Base-by-base conservation (phyloP, 305 asterid species). In the Solanum hybrid region DNA sequence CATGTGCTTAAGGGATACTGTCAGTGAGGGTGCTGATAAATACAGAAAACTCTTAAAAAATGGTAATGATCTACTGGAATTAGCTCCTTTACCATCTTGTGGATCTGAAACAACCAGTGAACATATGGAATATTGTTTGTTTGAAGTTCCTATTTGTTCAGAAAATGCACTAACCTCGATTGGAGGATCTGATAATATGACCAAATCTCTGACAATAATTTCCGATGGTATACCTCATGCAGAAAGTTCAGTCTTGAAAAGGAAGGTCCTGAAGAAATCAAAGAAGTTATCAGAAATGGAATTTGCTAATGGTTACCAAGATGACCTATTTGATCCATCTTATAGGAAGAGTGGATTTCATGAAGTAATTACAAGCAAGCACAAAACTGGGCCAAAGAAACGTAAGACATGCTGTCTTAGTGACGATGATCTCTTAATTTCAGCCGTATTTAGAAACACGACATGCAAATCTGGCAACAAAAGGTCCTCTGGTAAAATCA, bases 351-450 rank as follows among this genome's bases (percentile, higher is more conserved):
- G 42, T 87, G 89, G 89, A 24, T 35, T 27, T 37, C 87, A 88
- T 35, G 89, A 88, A 72, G 31, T 37, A 51, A 56, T 32, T 56
- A 32, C 88, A 32, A 85, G n/a, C 16, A 85, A 56, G 46, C 88
- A 5, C 29, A 88, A 88, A 69, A 13, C 40, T 77, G 81, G 90
- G 89, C 90, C 95, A 87, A 94, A 92, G 91, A 94, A 92, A 91
- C 90, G 91, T 51, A 94, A 93, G 92, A 84, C 89, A 36, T 92
- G 94, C 77, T 85, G 92, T 89, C 93, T 94, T 80, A 90, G 92
- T 75, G 99, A 96, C 31, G 95, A 93, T 13, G 99, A 96, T 91
- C 98, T 95, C 89, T 94, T 97, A 89, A 94, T 97, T 88, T 96
- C 98, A 20, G 97, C 98, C 88, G 91, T 96, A 82, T 90, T 94